Evolutionary conservation across 2,329 filamentous ascomycete genomes (phyloP), one percentile per base, ranked within the genome.

Genomic region (Colletotrichum kahawae): DNA sequence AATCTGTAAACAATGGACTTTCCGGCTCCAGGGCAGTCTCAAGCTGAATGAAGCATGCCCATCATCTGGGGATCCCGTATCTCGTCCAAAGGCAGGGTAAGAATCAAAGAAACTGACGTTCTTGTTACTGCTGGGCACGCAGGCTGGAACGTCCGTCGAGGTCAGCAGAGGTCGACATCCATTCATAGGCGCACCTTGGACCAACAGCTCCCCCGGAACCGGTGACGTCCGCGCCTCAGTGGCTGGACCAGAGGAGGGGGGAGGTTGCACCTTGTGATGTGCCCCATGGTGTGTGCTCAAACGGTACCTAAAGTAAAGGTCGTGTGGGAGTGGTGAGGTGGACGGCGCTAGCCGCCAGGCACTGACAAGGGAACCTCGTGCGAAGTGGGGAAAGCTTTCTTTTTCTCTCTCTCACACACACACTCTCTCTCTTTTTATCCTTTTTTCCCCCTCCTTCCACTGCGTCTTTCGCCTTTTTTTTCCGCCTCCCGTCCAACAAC

Each of bases 341-440:
- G 48, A 60, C 38, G 18, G 48, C 71, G 60, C 71, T 62, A 71
- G 60, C 51, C 59, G 62, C 56, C 14, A 65, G 33, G 54, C 27
- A 59, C 54, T n/a, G 72, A 75, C 72, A 62, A 71, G 72, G 72
- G 68, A 75, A 68, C 72, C 72, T 75, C 72, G 72, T 75, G 68
- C 38, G 38, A 48, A 63, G 72, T 75, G 72, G 72, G 62, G 59
- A 56, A 31, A 51, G 36, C 31, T 34, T 38, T 56, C 13, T 33
- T 16, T 43, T 48, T 48, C 7, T 62, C 31, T 59, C 56, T 24
- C 24, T 24, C 24, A 4, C 24, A 24, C 24, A 21, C 21, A 21
- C 21, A 24, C 24, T 24, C 24, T 24, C 24, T 24, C 24, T 24
- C 24, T 24, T 24, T 24, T 24, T 24, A 24, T 24, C 24, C 24